A percentile compares a stretch with the other conserved stretches of the same genome.
Evolutionary conservation across 148 eudicot species (phyloP).

Genomic region (Arctostaphylos glauca): DNA sequence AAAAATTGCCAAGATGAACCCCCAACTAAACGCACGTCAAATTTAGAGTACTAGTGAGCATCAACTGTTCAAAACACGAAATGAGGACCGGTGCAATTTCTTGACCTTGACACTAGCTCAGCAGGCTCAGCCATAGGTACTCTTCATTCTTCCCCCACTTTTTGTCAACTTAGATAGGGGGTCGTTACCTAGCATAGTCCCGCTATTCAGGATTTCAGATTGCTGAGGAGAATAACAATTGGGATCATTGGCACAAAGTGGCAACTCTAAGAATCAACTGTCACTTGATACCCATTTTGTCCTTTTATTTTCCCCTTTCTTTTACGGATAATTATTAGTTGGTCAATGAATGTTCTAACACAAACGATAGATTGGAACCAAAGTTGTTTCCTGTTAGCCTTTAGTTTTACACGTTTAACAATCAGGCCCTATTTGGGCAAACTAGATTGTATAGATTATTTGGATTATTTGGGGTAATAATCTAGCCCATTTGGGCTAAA

Average conservation of each 20-base stretch:
- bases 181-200: not conserved
- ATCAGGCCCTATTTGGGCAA: too few species aligned
- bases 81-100: not conserved
- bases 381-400: not conserved
- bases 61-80: not conserved
- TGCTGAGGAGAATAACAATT: not conserved
- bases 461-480: too few species aligned
- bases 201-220: not conserved
- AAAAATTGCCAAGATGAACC: not conserved
- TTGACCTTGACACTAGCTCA: not conserved
- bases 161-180: not conserved
- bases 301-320: not conserved
- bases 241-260: constrained; percentile 2
- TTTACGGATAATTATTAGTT: not conserved
- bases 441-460: too few species aligned
- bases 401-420: not conserved
- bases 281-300: constrained; percentile 3
- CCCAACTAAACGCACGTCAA: not conserved
- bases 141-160: not conserved
- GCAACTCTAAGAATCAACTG: not conserved
- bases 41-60: not conserved
- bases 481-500: too few species aligned
- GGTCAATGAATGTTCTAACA: not conserved
- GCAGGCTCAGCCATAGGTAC: not conserved
- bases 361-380: not conserved